These are phyloP conservation scores for Lachnellula cervina DNA, from an alignment of 2,329 filamentous ascomycete species.

Conservation along the genomic window DNA sequence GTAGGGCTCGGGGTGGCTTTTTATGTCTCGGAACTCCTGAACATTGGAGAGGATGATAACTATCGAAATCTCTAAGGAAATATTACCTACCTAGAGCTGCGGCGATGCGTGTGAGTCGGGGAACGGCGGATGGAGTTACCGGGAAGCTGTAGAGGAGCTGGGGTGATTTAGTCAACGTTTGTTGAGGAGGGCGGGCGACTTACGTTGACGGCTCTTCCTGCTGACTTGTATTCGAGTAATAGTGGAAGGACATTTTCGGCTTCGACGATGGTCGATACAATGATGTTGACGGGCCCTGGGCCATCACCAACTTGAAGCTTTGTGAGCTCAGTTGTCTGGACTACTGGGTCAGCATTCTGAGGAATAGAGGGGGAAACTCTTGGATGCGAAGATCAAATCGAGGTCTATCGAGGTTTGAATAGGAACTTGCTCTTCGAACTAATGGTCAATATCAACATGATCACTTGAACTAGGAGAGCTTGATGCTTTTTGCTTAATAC, in stretches of 20 bases:
- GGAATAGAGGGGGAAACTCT: background rate
- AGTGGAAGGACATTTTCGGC: constrained; percentile 61
- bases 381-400: background rate
- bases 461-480: too few relatives aligned
- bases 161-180: too few relatives aligned
- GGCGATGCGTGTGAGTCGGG: constrained; percentile 55
- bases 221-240: constrained; percentile 51
- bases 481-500: too few relatives aligned
- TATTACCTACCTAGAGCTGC: constrained; percentile 44
- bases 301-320: constrained; percentile 62
- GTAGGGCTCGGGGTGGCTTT: too few relatives aligned
- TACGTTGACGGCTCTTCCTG: constrained; percentile 56
- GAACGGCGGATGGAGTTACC: constrained; percentile 54
- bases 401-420: background rate
- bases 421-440: background rate
- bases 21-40: too few relatives aligned
- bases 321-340: constrained; percentile 60
- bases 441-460: background rate
- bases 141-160: constrained; percentile 60
- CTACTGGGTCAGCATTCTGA: constrained; percentile 3
- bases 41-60: too few relatives aligned
- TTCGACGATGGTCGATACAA: constrained; percentile 72
- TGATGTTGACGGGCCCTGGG: constrained; percentile 46
- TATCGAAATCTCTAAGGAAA: too few relatives aligned
- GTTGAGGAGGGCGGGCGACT: constrained; percentile 23